These are phyloP conservation scores for Annona squamosa DNA, from an alignment of 164 flowering plant species.

Conservation along the genomic window DNA sequence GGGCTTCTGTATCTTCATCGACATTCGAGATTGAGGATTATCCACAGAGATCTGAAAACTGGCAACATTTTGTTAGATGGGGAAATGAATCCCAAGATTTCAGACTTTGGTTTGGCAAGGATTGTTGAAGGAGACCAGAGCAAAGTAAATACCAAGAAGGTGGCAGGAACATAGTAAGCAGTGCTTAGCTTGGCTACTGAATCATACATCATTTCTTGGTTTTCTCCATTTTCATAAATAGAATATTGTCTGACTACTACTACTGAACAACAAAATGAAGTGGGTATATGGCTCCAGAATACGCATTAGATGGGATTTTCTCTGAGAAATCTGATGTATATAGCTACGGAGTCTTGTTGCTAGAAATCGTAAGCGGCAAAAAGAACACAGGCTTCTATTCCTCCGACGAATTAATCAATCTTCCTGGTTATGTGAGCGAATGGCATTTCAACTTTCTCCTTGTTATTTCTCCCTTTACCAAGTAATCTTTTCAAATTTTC, in stretches of 20 bases:
- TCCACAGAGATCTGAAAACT: constrained; percentile 55
- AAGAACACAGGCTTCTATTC: constrained; percentile 5
- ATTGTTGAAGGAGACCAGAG: constrained; percentile 25
- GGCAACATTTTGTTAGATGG: constrained; percentile 44
- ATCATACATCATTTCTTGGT: too few relatives aligned
- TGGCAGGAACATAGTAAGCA: constrained; percentile 38
- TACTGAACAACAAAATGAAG: background rate
- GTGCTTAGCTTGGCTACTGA: too few relatives aligned
- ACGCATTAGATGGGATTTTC: constrained; percentile 14
- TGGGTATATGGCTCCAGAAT: constrained; percentile 31
- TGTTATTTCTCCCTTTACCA: too few relatives aligned
- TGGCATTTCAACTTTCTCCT: too few relatives aligned
- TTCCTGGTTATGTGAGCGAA: constrained; percentile 10
- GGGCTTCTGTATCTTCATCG: constrained; percentile 57
- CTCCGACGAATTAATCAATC: background rate
- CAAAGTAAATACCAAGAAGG: constrained; percentile 15
- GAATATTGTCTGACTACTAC: background rate
- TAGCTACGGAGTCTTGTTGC: background rate
- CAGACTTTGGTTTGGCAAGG: constrained; percentile 48
- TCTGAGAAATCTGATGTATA: constrained; percentile 4
- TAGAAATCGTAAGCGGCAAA: background rate
- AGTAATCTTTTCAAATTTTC: too few relatives aligned
- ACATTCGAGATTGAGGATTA: constrained; percentile 38
- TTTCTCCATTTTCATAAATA: background rate
- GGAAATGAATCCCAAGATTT: constrained; percentile 38